Conservation (phyloP, 2,329 filamentous ascomycete genomes). For the Tolypocladium ovalisporum region DNA sequence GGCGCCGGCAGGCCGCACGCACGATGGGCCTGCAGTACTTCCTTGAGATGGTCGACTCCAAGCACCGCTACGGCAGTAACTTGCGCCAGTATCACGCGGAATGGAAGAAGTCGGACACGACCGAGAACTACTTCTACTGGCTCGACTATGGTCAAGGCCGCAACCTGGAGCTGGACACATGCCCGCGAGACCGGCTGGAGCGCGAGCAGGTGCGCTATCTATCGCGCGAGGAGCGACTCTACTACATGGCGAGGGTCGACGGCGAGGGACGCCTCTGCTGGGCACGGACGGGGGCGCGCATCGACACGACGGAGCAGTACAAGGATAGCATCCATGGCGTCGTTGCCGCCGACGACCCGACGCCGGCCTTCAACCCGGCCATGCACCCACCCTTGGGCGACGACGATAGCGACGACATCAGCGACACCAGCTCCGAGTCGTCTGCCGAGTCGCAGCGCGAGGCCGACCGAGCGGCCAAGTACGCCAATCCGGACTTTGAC, state of each 20-base stretch:
- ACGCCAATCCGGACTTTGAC: constrained; percentile 52
- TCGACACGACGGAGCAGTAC: constrained; percentile 66
- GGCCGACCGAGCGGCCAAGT: constrained; percentile 51
- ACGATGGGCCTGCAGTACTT: constrained; percentile 84
- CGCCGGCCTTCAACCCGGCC: constrained; percentile 36
- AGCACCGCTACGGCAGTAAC: constrained; percentile 81
- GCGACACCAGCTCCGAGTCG: constrained; percentile 21
- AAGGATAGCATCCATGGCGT: constrained; percentile 73
- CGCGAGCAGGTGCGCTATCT: constrained; percentile 75
- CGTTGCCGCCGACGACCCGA: constrained; percentile 49
- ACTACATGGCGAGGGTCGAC: constrained; percentile 73
- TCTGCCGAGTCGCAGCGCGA: constrained; percentile 37
- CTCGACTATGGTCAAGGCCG: constrained; percentile 72
- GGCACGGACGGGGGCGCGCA: constrained; percentile 69
- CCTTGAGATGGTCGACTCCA: constrained; percentile 71
- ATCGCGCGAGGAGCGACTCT: constrained; percentile 66
- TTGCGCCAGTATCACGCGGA: constrained; percentile 70
- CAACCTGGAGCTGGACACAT: constrained; percentile 56
- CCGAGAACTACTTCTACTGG: constrained; percentile 93
- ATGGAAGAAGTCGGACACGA: constrained; percentile 68
- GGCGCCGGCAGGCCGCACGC: constrained; percentile 56
- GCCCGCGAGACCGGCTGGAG: constrained; percentile 64
- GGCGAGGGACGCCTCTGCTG: constrained; percentile 66
- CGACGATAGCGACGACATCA: constrained; percentile 7
- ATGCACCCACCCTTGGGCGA: constrained; percentile 5